Base-by-base conservation (phyloP, 176 grass and related monocot genomes). In the Lolium perenne region DNA sequence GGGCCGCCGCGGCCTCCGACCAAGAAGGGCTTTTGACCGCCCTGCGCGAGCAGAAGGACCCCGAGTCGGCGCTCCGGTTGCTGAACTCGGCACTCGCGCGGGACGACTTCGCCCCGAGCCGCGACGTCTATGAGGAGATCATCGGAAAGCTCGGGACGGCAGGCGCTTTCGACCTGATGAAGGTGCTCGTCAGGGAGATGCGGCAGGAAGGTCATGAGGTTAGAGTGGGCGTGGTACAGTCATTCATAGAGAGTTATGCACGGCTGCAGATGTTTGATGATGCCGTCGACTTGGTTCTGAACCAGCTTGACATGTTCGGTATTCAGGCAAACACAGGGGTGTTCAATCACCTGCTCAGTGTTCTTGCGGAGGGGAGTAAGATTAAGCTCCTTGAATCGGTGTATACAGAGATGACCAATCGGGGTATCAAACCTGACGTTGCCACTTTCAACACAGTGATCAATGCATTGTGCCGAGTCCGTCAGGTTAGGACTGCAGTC, bases 401-500 rank as follows among this genome's bases (percentile, higher is more conserved):
- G 76, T 98, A 93, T 35, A 50, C 26, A 16, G 86, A 92, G 83
- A 98, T 98, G 93, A 3, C 17, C 8, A 74, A 10, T 5, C 74
- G 85, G 22, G 93, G 91, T 7, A 77, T 93, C 26, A 22, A 68
- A 29, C 85, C 87, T 41, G 79, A 92, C 79, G 86, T 92, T 60
- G 84, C 72, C 77, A 95, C 91, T 45, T 93, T 94, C 86, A 95
- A 89, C 61, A 89, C 92, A 4, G 79, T 98, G 59, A 92, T 98
- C 43, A 94, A 79, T 71, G 91, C 86, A 2, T 74, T 98, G 60
- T 98, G 95, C 48, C 81, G 75, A 84, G 82, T 79, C 4, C 80
- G 95, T 79, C 95, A 98, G 86, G 87, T 88, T 12, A 86, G 83
- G 77, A 86, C 88, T 35, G 93, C 93, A 0, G 76, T 92, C 18